Conservation (phyloP, 805 yeast species). For the Candida loeiensis region DNA sequence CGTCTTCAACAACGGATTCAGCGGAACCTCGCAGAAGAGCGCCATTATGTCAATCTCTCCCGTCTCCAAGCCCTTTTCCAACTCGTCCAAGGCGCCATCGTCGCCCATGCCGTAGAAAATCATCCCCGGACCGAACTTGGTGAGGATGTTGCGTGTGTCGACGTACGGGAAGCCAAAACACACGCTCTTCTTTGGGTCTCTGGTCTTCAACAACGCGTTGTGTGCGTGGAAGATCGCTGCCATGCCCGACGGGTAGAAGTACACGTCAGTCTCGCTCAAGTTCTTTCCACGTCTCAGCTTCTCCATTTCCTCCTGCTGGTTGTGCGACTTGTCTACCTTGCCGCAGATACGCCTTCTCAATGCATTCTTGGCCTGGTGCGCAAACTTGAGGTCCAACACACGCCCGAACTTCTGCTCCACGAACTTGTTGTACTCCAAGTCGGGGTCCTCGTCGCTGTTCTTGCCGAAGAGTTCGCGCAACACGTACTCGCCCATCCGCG, state of each 20-base stretch:
- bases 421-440: constrained; percentile 54
- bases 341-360: constrained; percentile 73
- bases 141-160: constrained; percentile 81
- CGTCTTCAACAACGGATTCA: constrained; percentile 86
- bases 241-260: constrained; percentile 89
- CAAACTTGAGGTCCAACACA: constrained; percentile 73
- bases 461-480: constrained; percentile 49
- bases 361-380: constrained; percentile 70
- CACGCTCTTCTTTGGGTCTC: constrained; percentile 56
- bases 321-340: constrained; percentile 45
- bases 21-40: constrained; percentile 89
- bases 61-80: constrained; percentile 55
- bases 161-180: constrained; percentile 97
- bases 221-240: constrained; percentile 85
- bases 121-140: constrained; percentile 90
- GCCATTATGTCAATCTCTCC: constrained; percentile 64
- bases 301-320: constrained; percentile 25
- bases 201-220: constrained; percentile 41
- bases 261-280: constrained; percentile 64
- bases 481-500: constrained; percentile 83
- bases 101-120: constrained; percentile 85
- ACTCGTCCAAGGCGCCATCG: constrained; percentile 57
- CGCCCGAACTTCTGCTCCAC: constrained; percentile 91
- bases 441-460: constrained; percentile 6
- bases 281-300: constrained; percentile 27